A percentile compares a stretch with the other conserved stretches of the same genome.
Conservation (phyloP, 495 filamentous ascomycete species). For the Parathielavia hyrcaniae region DNA sequence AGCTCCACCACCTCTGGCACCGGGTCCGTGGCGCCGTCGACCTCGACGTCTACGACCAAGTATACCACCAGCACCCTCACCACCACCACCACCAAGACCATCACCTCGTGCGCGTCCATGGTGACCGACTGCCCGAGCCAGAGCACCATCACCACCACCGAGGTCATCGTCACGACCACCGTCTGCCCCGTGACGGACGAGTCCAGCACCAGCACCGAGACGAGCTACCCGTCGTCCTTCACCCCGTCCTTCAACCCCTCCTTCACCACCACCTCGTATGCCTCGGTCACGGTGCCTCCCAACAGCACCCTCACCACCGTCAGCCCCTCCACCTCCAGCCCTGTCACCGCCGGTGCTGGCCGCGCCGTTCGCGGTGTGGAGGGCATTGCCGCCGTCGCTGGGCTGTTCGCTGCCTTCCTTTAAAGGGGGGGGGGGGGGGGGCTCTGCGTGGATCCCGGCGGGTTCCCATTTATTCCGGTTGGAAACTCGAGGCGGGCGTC, state of each 20-base stretch:
- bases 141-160: conserved; percentile 47
- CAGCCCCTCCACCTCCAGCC: conserved; percentile 8
- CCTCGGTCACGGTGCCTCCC: conserved; percentile 4
- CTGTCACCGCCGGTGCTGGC: conserved; percentile 25
- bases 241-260: conserved; percentile 5
- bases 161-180: conserved; percentile 53
- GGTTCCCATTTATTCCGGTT: not conserved
- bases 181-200: conserved; percentile 49
- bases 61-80: conserved; percentile 53
- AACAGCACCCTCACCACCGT: not conserved
- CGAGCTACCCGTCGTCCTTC: conserved; percentile 4
- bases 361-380: conserved; percentile 19
- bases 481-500: not conserved
- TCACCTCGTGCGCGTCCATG: conserved; percentile 50
- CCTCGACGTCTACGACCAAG: conserved; percentile 13
- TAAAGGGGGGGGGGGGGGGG: conserved; percentile 9
- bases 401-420: conserved; percentile 21
- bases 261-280: conserved; percentile 2
- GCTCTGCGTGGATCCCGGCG: not conserved
- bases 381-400: conserved; percentile 21
- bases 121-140: conserved; percentile 53
- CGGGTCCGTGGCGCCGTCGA: conserved; percentile 8
- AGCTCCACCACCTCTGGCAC: conserved; percentile 10
- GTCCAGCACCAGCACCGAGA: conserved; percentile 13
- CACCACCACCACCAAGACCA: conserved; percentile 51